These are phyloP conservation scores for Penicillium frequentans DNA, from an alignment of 2,329 filamentous ascomycete species.

Conservation along the genomic window DNA sequence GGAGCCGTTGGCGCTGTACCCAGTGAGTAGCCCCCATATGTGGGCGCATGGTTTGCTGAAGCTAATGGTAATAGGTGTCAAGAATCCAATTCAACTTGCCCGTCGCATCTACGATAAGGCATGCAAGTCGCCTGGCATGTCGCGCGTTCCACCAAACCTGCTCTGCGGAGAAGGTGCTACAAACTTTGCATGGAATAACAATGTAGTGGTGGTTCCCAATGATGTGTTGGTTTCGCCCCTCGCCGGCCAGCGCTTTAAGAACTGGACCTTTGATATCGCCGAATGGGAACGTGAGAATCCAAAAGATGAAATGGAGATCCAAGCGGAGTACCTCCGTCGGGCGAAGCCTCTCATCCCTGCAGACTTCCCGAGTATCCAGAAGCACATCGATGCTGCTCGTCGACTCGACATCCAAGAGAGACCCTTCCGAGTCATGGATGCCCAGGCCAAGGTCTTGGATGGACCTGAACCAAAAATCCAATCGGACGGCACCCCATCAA, in stretches of 20 bases:
- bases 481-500: not conserved
- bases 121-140: conserved; percentile 73
- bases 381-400: not conserved
- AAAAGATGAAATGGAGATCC: conserved; percentile 53
- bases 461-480: not conserved
- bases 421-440: not conserved
- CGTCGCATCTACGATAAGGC: conserved; percentile 78
- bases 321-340: conserved; percentile 24
- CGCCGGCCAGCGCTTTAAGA: conserved; percentile 73
- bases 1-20: conserved; percentile 89
- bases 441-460: not conserved
- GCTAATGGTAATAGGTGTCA: conserved; percentile 52
- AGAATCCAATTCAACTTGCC: conserved; percentile 87
- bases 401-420: not conserved
- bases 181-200: conserved; percentile 79
- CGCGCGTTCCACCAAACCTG: conserved; percentile 88
- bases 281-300: conserved; percentile 50
- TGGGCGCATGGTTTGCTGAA: not conserved
- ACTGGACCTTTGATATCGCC: conserved; percentile 62
- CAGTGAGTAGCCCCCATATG: conserved; percentile 58
- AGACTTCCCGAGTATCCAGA: not conserved
- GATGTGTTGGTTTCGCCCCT: conserved; percentile 77
- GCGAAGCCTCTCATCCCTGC: conserved; percentile 22
- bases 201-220: conserved; percentile 70
- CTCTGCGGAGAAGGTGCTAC: conserved; percentile 83